Evolutionary conservation across 1,284 basidiomycete species (phyloP).

Genomic region (Naganishia cerealis): DNA sequence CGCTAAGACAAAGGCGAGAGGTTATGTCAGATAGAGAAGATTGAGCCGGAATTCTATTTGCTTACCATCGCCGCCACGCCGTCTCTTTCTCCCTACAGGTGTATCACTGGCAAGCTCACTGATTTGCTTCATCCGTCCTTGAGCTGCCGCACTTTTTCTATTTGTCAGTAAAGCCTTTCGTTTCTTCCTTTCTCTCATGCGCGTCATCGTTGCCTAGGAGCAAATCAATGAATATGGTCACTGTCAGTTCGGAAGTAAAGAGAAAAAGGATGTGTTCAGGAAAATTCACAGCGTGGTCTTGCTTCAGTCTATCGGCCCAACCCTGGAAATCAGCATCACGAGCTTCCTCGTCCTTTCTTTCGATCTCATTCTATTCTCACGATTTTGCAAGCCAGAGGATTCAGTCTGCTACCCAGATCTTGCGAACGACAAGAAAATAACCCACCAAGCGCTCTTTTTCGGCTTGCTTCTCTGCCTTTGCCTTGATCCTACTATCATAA

Average conservation of each 20-base stretch:
- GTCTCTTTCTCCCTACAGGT: constrained; percentile 72
- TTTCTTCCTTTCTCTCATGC: constrained; percentile 81
- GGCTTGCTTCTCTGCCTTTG: constrained; percentile 82
- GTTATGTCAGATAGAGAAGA: background rate
- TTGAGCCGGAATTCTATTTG: constrained; percentile 27
- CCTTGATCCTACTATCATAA: constrained; percentile 83
- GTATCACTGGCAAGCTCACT: constrained; percentile 85
- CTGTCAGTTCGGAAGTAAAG: background rate
- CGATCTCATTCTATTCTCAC: constrained; percentile 63
- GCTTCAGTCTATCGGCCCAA: constrained; percentile 71
- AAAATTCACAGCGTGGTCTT: constrained; percentile 71
- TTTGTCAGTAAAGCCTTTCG: constrained; percentile 81
- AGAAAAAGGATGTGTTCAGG: background rate
- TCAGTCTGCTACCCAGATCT: background rate
- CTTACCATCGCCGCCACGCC: constrained; percentile 67
- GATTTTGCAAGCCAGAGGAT: background rate
- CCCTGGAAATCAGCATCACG: constrained; percentile 67
- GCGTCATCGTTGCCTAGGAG: constrained; percentile 70
- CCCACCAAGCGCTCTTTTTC: constrained; percentile 65
- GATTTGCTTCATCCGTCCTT: constrained; percentile 96
- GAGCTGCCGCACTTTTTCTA: constrained; percentile 90
- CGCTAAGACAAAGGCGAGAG: constrained; percentile 53
- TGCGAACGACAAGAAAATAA: constrained; percentile 6
- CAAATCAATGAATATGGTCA: background rate
- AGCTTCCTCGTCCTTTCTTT: constrained; percentile 74